Conservation (phyloP, 345 rosid genomes). For the Eucalyptus sp. region DNA sequence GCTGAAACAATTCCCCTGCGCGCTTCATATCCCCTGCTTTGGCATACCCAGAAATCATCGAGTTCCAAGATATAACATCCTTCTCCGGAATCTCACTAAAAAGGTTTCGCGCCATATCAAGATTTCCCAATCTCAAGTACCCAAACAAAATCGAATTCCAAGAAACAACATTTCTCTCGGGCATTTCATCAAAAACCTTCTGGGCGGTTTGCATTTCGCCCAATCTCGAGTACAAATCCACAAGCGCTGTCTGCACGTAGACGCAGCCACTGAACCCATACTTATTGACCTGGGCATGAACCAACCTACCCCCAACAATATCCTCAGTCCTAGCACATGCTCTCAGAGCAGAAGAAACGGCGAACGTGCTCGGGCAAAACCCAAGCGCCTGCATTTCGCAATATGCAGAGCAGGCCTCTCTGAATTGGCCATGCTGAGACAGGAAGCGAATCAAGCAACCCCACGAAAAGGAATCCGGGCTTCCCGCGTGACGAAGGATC, state of each 20-base stretch:
- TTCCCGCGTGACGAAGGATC: constrained; percentile 18
- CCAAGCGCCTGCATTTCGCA: constrained; percentile 39
- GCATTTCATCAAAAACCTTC: constrained; percentile 39
- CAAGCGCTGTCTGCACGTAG: constrained; percentile 58
- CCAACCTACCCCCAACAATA: constrained; percentile 15
- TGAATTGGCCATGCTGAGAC: constrained; percentile 42
- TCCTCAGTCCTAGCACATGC: constrained; percentile 37
- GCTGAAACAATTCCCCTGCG: constrained; percentile 31
- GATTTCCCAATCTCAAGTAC: constrained; percentile 29
- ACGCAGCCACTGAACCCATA: constrained; percentile 46
- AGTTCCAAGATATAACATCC: constrained; percentile 60
- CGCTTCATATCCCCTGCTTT: constrained; percentile 28
- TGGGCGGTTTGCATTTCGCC: constrained; percentile 36
- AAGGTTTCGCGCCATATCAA: constrained; percentile 28
- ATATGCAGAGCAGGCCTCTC: constrained; percentile 31
- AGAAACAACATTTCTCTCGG: constrained; percentile 41
- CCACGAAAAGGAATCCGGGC: constrained; percentile 45
- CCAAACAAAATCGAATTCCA: constrained; percentile 69
- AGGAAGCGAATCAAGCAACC: constrained; percentile 45
- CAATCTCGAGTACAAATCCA: constrained; percentile 48
- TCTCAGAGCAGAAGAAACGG: constrained; percentile 48
- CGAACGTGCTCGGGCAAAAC: constrained; percentile 35
- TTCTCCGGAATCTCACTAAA: constrained; percentile 43
- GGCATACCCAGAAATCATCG: constrained; percentile 49
- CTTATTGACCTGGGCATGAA: constrained; percentile 46